Percentiles rank a stretch among this genome's conserved stretches.
These are phyloP conservation scores for Aspergillus sclerotioniger DNA, from an alignment of 495 filamentous ascomycete species.

Conservation along the genomic window DNA sequence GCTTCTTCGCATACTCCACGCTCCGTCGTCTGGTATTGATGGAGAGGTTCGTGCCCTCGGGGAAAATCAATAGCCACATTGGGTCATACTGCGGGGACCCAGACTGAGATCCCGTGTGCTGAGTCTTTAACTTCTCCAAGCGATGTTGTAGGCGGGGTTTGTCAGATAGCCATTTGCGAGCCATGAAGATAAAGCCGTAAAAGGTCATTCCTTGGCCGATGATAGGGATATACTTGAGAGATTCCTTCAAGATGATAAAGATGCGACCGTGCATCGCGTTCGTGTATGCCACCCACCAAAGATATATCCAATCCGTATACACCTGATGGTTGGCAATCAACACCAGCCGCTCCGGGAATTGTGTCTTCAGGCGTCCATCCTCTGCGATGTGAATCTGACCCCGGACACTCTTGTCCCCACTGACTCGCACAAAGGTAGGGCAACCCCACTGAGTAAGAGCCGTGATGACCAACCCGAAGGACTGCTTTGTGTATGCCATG, in stretches of 20 bases:
- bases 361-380: slow-evolving; percentile 54
- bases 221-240: slow-evolving; percentile 62
- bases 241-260: slow-evolving; percentile 70
- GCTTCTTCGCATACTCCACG: slow-evolving; percentile 56
- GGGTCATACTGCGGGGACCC: slow-evolving; percentile 53
- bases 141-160: slow-evolving; percentile 59
- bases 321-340: slow-evolving; percentile 69
- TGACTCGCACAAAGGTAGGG: slow-evolving; percentile 59
- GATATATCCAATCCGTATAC: slow-evolving; percentile 70
- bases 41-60: slow-evolving; percentile 66
- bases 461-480: slow-evolving; percentile 58
- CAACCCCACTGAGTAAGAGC: slow-evolving; percentile 62
- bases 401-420: slow-evolving; percentile 58
- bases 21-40: slow-evolving; percentile 56
- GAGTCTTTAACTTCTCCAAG: slow-evolving; percentile 56
- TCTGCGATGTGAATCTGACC: slow-evolving; percentile 54
- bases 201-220: slow-evolving; percentile 67
- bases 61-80: slow-evolving; percentile 71
- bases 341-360: slow-evolving; percentile 61
- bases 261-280: slow-evolving; percentile 64
- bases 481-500: slow-evolving; percentile 66
- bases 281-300: slow-evolving; percentile 69
- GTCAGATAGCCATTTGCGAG: slow-evolving; percentile 64
- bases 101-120: slow-evolving; percentile 49
- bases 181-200: slow-evolving; percentile 69